Conservation (phyloP, 1,139 yeast species). For the Geotrichum reessii region DNA sequence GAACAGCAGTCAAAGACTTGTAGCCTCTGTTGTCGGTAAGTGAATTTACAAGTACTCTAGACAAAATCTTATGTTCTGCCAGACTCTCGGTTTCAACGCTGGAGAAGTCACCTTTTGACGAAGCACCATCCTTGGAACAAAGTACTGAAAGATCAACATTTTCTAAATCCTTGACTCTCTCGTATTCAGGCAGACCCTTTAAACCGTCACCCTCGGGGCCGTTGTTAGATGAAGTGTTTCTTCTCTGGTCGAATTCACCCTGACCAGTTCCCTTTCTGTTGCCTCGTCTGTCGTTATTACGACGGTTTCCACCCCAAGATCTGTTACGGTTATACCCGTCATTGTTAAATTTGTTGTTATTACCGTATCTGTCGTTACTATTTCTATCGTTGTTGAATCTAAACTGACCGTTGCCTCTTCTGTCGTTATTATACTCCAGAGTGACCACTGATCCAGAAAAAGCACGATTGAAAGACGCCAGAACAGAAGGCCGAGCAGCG, state of each 20-base stretch:
- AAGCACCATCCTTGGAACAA: slow-evolving; percentile 14
- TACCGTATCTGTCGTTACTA: background rate
- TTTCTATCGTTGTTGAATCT: background rate
- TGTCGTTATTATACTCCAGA: background rate
- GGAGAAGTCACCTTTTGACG: slow-evolving; percentile 26
- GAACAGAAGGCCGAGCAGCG: background rate
- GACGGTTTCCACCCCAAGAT: background rate
- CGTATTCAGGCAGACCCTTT: slow-evolving; percentile 33
- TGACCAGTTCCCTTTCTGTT: slow-evolving; percentile 10
- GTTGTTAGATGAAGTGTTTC: slow-evolving; percentile 19
- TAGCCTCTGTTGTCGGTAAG: slow-evolving; percentile 33
- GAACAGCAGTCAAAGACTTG: slow-evolving; percentile 65
- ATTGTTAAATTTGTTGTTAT: background rate
- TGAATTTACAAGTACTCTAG: slow-evolving; percentile 35
- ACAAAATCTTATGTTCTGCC: slow-evolving; percentile 30
- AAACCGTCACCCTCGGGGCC: slow-evolving; percentile 34
- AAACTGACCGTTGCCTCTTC: background rate
- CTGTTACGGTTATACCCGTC: background rate
- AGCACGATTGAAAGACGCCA: background rate
- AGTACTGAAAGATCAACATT: slow-evolving; percentile 16
- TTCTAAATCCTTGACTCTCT: slow-evolving; percentile 25
- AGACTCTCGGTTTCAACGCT: slow-evolving; percentile 30
- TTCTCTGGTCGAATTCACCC: slow-evolving; percentile 19
- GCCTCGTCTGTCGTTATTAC: slow-evolving; percentile 2
- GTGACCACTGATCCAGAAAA: background rate